Evolutionary conservation across 371 early-diverging fungal species (phyloP).

Genomic region (Coemansia sp.): DNA sequence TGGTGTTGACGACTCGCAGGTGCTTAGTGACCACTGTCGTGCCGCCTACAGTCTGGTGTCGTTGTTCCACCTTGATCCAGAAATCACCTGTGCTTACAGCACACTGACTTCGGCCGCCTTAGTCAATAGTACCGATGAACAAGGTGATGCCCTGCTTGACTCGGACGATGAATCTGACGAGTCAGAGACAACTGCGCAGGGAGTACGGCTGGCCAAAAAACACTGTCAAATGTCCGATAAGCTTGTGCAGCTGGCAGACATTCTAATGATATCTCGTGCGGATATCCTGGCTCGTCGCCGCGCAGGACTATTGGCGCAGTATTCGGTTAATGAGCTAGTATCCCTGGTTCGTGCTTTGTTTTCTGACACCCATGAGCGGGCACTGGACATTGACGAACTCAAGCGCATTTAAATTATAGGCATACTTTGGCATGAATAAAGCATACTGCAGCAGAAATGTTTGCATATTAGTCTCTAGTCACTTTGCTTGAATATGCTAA

Average conservation of each 20-base stretch:
- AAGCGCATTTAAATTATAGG: constrained; percentile 1
- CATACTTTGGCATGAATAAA: not conserved
- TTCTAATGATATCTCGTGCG: constrained; percentile 35
- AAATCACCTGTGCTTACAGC: constrained; percentile 4
- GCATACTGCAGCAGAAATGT: too few relatives aligned
- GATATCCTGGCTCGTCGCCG: constrained; percentile 46
- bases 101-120: not conserved
- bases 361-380: constrained; percentile 37
- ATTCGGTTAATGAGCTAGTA: constrained; percentile 23
- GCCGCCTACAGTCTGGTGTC: not conserved
- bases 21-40: constrained; percentile 43
- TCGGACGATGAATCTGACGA: constrained; percentile 4
- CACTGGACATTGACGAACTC: constrained; percentile 32
- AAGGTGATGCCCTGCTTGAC: constrained; percentile 5
- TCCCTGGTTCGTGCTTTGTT: constrained; percentile 38
- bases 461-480: too few relatives aligned
- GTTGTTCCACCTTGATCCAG: constrained; percentile 23
- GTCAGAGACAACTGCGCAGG: not conserved
- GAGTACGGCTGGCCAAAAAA: constrained; percentile 14
- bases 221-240: constrained; percentile 12
- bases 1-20: constrained; percentile 42
- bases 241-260: constrained; percentile 40
- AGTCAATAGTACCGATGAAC: not conserved
- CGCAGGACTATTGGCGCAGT: constrained; percentile 34
- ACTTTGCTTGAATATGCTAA: too few relatives aligned